A percentile compares a stretch with the other conserved stretches of the same genome.
Conservation (phyloP, 2,329 filamentous ascomycete genomes). For the Stemphylium vesicarium region DNA sequence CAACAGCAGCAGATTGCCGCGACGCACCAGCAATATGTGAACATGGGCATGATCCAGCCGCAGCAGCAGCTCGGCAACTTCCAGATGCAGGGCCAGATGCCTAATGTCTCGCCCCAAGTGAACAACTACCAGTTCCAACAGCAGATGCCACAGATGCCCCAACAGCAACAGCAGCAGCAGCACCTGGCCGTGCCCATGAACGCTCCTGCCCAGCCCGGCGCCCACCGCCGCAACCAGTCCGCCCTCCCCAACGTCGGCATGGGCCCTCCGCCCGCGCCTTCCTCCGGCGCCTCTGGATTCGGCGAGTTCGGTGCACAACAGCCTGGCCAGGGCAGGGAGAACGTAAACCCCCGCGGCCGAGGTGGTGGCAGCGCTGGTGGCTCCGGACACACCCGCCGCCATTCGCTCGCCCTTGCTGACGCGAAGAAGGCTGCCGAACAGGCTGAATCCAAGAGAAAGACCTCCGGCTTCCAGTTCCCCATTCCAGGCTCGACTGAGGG, state of each 20-base stretch:
- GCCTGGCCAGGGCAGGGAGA: slow-evolving; percentile 67
- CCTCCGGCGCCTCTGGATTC: slow-evolving; percentile 85
- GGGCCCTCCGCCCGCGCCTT: slow-evolving; percentile 90
- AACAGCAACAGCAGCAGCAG: slow-evolving; percentile 57
- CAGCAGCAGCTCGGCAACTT: slow-evolving; percentile 74
- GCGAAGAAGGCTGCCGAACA: slow-evolving; percentile 97
- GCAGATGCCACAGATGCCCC: slow-evolving; percentile 59
- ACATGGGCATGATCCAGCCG: slow-evolving; percentile 91
- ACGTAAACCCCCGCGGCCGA: slow-evolving; percentile 72
- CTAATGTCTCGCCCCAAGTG: slow-evolving; percentile 75
- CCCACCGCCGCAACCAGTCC: slow-evolving; percentile 98
- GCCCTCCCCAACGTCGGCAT: slow-evolving; percentile 91
- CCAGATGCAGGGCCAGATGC: slow-evolving; percentile 72
- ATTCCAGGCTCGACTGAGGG: slow-evolving; percentile 69
- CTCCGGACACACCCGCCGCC: slow-evolving; percentile 84
- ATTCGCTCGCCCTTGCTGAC: slow-evolving; percentile 92
- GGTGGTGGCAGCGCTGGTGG: slow-evolving; percentile 71
- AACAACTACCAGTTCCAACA: slow-evolving; percentile 88
- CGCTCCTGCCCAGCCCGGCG: slow-evolving; percentile 75
- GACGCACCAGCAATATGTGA: slow-evolving; percentile 96
- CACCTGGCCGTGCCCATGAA: slow-evolving; percentile 74
- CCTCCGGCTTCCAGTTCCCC: slow-evolving; percentile 93
- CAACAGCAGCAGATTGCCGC: slow-evolving; percentile 98
- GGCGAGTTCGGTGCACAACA: slow-evolving; percentile 75
- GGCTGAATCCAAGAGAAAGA: slow-evolving; percentile 94